Percentiles rank a stretch among this genome's conserved stretches.
Conservation (phyloP, 306 rosid species). For the Rubus parviflorus region DNA sequence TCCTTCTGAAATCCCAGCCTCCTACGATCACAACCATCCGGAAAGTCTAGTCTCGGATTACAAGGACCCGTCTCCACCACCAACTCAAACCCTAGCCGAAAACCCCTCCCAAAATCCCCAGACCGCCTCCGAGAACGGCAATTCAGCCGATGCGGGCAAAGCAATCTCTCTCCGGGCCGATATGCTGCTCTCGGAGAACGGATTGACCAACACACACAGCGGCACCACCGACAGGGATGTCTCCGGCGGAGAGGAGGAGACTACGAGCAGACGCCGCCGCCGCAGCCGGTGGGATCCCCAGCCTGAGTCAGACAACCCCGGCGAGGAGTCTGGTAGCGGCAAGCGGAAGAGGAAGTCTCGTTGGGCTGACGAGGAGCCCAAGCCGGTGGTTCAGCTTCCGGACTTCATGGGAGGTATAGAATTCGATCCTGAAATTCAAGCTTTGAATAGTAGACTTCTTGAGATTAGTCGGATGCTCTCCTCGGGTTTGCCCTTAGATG, state of each 20-base stretch:
- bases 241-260: slow-evolving; percentile 95
- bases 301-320: slow-evolving; percentile 70
- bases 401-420: slow-evolving; percentile 98
- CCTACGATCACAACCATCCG: slow-evolving; percentile 21
- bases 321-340: slow-evolving; percentile 57
- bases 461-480: slow-evolving; percentile 94
- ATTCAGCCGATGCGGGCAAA: not conserved
- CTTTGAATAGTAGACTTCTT: slow-evolving; percentile 85
- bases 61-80: not conserved
- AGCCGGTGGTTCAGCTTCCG: slow-evolving; percentile 87
- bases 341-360: slow-evolving; percentile 80
- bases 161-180: not conserved
- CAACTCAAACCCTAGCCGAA: slow-evolving; percentile 21
- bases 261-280: slow-evolving; percentile 75
- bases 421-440: slow-evolving; percentile 92
- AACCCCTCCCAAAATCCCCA: too few species aligned
- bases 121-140: slow-evolving; percentile 6
- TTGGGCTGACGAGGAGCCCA: slow-evolving; percentile 96
- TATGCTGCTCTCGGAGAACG: slow-evolving; percentile 60
- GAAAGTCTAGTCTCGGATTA: slow-evolving; percentile 9
- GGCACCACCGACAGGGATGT: slow-evolving; percentile 68
- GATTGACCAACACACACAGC: slow-evolving; percentile 64
- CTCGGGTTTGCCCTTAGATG: slow-evolving; percentile 90
- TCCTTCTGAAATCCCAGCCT: slow-evolving; percentile 29
- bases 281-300: slow-evolving; percentile 99